Evolutionary conservation across 805 yeast species (phyloP), one percentile per base, ranked within the genome.

Genomic region (Grigorovia jiainica): DNA sequence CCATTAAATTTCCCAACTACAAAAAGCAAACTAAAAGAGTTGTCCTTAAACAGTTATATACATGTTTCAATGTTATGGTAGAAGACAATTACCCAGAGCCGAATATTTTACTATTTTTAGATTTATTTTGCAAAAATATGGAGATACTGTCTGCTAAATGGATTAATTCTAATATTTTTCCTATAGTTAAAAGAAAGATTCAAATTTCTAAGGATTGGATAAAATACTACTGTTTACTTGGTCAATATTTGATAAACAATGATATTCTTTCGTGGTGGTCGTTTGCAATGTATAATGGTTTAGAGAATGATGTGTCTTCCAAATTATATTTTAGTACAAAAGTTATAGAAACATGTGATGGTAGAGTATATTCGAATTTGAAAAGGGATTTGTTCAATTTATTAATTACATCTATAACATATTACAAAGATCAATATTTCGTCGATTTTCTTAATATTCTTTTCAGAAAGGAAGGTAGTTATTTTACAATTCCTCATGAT

Each of bases 251-350:
- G 4, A 46, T 52, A 4, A 43, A 45, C n/a, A 41, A 41, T 19
- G 47, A 51, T 33, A 47, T 43, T 5, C 41, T 53, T 21, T 48
- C 58, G 2, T 60, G 65, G 65, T 59, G 64, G 65, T 44, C 60
- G 2, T 53, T 60, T 24, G 45, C 52, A 21, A 47, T 47, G 17
- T 60, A 53, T 39, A 56, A 53, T 36, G 48, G 45, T 8, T 39
- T 59, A 20, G 45, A 47, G 8, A 43, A 46, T 2, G 30, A 49
- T n/a, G 19, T 38, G 7, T 17, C 39, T 9, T 42, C 47, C 8
- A 43, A 43, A 23, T 17, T 54, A 2, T 46, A 41, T 16, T 59
- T 57, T 30, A 46, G 47, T 37, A 41, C 47, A 19, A 48, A 45
- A 27, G 27, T 54, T 5, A 29, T 57, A 2, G 42, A 46, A 21